A percentile compares a stretch with the other conserved stretches of the same genome.
phyloP scores from a whole-genome alignment of 2,329 filamentous ascomycete species.

The Paecilomyces dactylethromorphus region DNA sequence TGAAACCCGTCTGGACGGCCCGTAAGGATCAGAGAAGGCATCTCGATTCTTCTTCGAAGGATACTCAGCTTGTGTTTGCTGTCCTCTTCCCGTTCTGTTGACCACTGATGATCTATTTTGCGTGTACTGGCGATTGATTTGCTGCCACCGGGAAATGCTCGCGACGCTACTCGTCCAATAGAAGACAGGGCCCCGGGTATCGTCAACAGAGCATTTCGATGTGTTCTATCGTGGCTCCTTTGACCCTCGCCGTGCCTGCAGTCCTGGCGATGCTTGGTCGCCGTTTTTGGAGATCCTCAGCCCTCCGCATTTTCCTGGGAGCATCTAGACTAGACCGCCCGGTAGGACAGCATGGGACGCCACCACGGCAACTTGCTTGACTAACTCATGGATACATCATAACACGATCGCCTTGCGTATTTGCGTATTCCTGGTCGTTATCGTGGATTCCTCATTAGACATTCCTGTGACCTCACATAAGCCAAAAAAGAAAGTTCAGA shows the following conservation, averaged over 20 bases:
- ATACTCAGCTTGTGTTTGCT: neutral
- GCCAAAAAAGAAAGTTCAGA: neutral
- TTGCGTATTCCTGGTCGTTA: neutral
- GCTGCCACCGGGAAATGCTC: neutral
- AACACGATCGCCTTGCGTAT: neutral
- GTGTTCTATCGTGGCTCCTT: neutral
- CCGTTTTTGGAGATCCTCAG: neutral
- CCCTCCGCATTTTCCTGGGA: neutral
- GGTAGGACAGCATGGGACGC: neutral
- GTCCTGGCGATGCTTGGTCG: neutral
- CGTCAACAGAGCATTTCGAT: neutral
- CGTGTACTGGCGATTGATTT: neutral
- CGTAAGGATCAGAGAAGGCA: no score
- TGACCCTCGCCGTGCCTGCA: neutral
- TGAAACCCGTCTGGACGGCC: no score
- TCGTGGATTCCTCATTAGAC: neutral
- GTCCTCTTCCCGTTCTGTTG: neutral
- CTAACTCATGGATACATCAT: neutral
- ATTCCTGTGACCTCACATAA: slow-evolving; percentile 1
- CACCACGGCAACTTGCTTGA: neutral
- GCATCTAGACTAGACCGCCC: neutral
- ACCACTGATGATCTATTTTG: neutral
- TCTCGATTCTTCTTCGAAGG: neutral
- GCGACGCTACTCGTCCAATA: neutral
- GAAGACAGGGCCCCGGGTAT: neutral